Evolutionary conservation across 179 eudicot species (phyloP), one percentile per base, ranked within the genome.

Genomic region (Sideroxylon spinosum): DNA sequence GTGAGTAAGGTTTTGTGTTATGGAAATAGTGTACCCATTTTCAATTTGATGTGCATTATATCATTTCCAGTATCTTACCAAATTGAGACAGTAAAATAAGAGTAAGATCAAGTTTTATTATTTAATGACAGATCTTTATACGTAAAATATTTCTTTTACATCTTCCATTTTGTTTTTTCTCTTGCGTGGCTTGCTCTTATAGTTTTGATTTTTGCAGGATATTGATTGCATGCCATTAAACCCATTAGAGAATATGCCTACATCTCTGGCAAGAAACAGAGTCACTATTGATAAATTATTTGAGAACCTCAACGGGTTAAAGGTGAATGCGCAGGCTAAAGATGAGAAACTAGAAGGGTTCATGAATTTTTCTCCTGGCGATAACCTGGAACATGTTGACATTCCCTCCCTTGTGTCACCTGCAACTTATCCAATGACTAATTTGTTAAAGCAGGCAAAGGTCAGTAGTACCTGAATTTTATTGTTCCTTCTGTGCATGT

Each of bases 201-300:
- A 9, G 44, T 16, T 22, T 57, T 7, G 2, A 59, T 81, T 78
- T 66, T 85, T 76, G 70, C 93, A 95, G 99, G 99, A 95, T 82
- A 88, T 92, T 78, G 98, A 95, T 84, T 95, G 99, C 89, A 93
- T 95, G 99, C 99, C 99, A 29, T 81, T 82, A 55, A 86, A 87
- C 83, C 98, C 91, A 6, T 80, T 83, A 26, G 97, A 94, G 77
- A 91, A 91, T 78, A 89, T 94, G 91, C 98, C 99, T 29, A 85
- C 97, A 59, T 88, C 89, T 66, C 86, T 90, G 78, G 85, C 81
- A 77, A 89, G 90, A 74, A 88, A 87, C 75, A 79, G 68, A 70
- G 67, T 74, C 78, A 68, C 80, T 66, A 84, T 82, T 78, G 93
- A 91, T 80, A 91, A 86, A 84, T 84, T 89, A 44, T 85, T 84